Evolutionary conservation across 2,329 filamentous ascomycete genomes (phyloP), one percentile per base, ranked within the genome.

Genomic region (Periconia macrospinosa): DNA sequence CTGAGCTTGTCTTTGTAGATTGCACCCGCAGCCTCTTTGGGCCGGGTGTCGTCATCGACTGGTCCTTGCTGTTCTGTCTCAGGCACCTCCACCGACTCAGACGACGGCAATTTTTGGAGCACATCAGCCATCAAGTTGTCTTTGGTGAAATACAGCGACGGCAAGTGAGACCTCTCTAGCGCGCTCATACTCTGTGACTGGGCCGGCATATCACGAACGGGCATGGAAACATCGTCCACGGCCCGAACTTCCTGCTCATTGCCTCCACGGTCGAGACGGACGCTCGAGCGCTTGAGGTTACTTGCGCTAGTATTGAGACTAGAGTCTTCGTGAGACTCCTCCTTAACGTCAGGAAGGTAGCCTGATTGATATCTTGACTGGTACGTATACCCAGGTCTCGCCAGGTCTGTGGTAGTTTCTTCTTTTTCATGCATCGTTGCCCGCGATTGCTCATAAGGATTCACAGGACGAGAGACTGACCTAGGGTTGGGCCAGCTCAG

Each of bases 301-400:
- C 68, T 67, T 1, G 65, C 64, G 49, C 71, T 73, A 6, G 65
- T 71, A 41, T 75, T 71, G 35, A 75, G 58, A 53, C 76, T 77
- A 56, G 77, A 75, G 54, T 78, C 77, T 48, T 80, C 77, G 44
- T 77, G 70, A 17, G 77, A 78, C 54, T 80, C 78, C 57, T 80
- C 78, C 51, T 79, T 80, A 30, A 80, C 61, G 44, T 76, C 76
- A 13, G 77, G 74, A 15, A 80, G 70, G 62, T 75, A 63, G 30
- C 63, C 63, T 42, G 62, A 45, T 11, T 73, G 61, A 56, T 77
- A 74, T 47, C 61, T 58, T 37, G 33, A 37, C 5, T 14, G 15
- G 33, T 37, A 37, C 33, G 11, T n/a, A 37, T 37, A n/a, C 5
- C 15, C 33, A n/a, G 33, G 11, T n/a, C 15, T 37, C 33, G 11